phyloP scores from a whole-genome alignment of 1,139 yeast species.

The Zygoascus sp. region DNA sequence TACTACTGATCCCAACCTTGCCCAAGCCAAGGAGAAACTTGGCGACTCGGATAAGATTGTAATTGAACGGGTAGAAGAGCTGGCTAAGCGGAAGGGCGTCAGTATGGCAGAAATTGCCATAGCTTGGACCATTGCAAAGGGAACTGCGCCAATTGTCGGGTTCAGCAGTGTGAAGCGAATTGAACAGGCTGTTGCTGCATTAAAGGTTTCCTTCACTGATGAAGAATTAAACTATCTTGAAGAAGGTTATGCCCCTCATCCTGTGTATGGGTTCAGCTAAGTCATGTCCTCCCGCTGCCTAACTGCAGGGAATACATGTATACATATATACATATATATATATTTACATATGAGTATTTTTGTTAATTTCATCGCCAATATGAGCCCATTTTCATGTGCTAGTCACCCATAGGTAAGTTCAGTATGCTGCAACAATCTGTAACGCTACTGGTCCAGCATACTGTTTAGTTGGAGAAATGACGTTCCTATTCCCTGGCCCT shows the following conservation, averaged over 20 bases:
- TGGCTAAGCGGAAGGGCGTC: conserved; percentile 44
- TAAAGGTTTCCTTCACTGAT: conserved; percentile 41
- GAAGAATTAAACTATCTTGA: conserved; percentile 48
- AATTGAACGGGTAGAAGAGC: conserved; percentile 47
- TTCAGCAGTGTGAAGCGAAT: conserved; percentile 47
- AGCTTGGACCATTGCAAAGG: conserved; percentile 53
- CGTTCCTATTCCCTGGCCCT: too few species aligned
- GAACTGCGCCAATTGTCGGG: conserved; percentile 53
- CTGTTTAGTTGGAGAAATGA: too few species aligned
- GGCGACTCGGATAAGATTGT: conserved; percentile 31
- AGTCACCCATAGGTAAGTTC: too few species aligned
- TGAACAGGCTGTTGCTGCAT: conserved; percentile 49
- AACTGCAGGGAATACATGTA: too few species aligned
- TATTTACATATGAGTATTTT: too few species aligned
- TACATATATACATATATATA: too few species aligned
- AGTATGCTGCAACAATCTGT: too few species aligned
- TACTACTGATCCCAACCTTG: conserved; percentile 7
- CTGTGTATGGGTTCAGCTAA: too few species aligned
- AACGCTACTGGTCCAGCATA: too few species aligned
- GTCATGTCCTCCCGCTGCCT: too few species aligned
- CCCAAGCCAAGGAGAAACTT: conserved; percentile 22
- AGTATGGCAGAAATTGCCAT: conserved; percentile 53
- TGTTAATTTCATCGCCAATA: too few species aligned
- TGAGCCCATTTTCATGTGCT: too few species aligned
- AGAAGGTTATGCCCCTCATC: conserved; percentile 43